Evolutionary conservation across 768 basidiomycete species (phyloP).

Genomic region (Rhodotorula sphaerocarpa): DNA sequence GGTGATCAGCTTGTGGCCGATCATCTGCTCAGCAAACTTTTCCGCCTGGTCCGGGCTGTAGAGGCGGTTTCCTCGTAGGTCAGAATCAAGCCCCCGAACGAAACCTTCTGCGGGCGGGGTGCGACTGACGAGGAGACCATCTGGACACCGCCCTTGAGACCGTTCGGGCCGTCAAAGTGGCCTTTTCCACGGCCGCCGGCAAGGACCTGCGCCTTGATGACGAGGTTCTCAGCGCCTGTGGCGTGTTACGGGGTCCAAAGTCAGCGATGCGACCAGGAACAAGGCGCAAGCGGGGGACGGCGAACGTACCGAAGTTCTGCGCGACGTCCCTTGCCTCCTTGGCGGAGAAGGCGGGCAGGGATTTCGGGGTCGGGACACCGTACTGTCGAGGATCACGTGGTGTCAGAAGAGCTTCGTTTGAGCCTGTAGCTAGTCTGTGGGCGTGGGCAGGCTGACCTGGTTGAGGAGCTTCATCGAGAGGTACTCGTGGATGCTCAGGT

Average conservation of each 20-base stretch:
- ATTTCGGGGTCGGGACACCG: slow-evolving; percentile 88
- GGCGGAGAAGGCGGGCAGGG: slow-evolving; percentile 73
- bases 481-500: slow-evolving; percentile 85
- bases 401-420: no score
- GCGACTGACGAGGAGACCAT: slow-evolving; percentile 67
- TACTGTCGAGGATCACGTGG: slow-evolving; percentile 53
- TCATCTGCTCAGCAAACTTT: slow-evolving; percentile 82
- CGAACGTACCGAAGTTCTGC: slow-evolving; percentile 65
- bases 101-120: background rate
- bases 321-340: slow-evolving; percentile 85
- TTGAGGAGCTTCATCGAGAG: slow-evolving; percentile 92
- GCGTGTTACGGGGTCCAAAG: background rate
- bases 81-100: background rate
- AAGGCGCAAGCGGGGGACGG: background rate
- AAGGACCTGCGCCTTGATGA: slow-evolving; percentile 98
- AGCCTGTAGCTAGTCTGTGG: no score
- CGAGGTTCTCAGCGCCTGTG: slow-evolving; percentile 65
- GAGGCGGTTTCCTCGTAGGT: background rate
- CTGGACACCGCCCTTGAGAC: slow-evolving; percentile 95
- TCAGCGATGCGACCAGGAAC: no score
- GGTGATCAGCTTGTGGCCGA: slow-evolving; percentile 89
- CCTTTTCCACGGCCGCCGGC: slow-evolving; percentile 99
- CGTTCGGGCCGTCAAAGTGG: slow-evolving; percentile 68
- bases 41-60: slow-evolving; percentile 74
- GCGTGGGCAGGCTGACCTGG: slow-evolving; percentile 53